phyloP scores from a whole-genome alignment of 2,329 filamentous ascomycete genomes.

The Fonsecaea multimorphosa region DNA sequence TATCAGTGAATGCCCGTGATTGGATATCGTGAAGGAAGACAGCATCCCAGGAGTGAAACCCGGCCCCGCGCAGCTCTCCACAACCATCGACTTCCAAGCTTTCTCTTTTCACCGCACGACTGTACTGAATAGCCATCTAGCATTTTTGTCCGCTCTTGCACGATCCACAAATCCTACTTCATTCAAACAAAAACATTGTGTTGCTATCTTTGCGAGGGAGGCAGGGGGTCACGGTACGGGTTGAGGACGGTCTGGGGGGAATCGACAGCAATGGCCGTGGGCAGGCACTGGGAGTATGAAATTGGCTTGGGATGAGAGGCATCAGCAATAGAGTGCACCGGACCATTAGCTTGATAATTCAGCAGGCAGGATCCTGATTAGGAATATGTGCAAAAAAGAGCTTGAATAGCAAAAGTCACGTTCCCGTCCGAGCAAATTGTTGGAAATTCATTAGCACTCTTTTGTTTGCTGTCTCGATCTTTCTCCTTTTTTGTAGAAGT shows the following conservation, averaged over 20 bases:
- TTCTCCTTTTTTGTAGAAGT: background rate
- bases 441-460: background rate
- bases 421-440: background rate
- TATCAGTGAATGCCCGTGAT: conserved; percentile 35
- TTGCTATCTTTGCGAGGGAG: conserved; percentile 27
- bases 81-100: conserved; percentile 13
- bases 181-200: conserved; percentile 30
- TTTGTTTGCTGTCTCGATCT: background rate
- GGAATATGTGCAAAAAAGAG: conserved; percentile 12
- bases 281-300: background rate
- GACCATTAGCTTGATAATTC: conserved; percentile 5
- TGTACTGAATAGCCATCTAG: conserved; percentile 18
- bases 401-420: conserved; percentile 1
- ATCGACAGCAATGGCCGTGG: background rate
- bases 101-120: conserved; percentile 20
- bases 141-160: conserved; percentile 1
- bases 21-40: conserved; percentile 13
- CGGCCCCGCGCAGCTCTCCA: background rate
- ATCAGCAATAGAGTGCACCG: background rate
- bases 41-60: background rate
- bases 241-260: background rate
- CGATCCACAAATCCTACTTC: conserved; percentile 13
- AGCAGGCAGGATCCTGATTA: conserved; percentile 7
- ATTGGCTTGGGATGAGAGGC: background rate
- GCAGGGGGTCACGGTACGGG: background rate